phyloP scores from a whole-genome alignment of 1,139 yeast species.

The Saccharomyces pastorianus region DNA sequence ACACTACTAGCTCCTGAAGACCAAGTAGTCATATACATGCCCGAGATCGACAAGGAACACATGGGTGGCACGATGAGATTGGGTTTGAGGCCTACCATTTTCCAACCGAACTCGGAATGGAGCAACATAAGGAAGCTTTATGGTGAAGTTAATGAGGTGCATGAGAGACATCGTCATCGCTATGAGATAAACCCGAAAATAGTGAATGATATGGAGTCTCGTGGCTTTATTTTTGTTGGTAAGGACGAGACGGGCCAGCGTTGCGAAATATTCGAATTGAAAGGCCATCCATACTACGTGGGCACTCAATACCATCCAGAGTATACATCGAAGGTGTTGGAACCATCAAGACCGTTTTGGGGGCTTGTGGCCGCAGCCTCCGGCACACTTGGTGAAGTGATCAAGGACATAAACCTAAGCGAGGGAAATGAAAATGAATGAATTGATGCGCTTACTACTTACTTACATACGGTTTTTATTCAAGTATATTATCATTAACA shows the following conservation, averaged over 20 bases:
- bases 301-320: conserved; percentile 99
- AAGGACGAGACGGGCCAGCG: conserved; percentile 83
- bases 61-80: conserved; percentile 99
- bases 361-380: conserved; percentile 76
- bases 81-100: conserved; percentile 84
- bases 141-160: conserved; percentile 60
- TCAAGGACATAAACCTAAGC: neutral
- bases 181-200: conserved; percentile 90
- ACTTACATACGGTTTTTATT: neutral
- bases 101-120: conserved; percentile 64
- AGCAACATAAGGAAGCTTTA: conserved; percentile 72
- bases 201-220: conserved; percentile 57
- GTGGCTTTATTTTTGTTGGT: conserved; percentile 85
- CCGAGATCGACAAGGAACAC: conserved; percentile 91
- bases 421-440: neutral
- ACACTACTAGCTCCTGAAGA: conserved; percentile 43
- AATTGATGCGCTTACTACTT: neutral
- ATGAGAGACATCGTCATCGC: conserved; percentile 97
- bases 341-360: conserved; percentile 87
- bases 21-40: conserved; percentile 93
- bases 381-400: conserved; percentile 3
- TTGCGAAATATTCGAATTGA: conserved; percentile 87
- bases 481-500: conserved; percentile 1
- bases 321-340: conserved; percentile 89
- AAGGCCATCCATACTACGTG: conserved; percentile 75